Conservation (phyloP, 2,329 filamentous ascomycete species). For the Leptoxyphium fumago region DNA sequence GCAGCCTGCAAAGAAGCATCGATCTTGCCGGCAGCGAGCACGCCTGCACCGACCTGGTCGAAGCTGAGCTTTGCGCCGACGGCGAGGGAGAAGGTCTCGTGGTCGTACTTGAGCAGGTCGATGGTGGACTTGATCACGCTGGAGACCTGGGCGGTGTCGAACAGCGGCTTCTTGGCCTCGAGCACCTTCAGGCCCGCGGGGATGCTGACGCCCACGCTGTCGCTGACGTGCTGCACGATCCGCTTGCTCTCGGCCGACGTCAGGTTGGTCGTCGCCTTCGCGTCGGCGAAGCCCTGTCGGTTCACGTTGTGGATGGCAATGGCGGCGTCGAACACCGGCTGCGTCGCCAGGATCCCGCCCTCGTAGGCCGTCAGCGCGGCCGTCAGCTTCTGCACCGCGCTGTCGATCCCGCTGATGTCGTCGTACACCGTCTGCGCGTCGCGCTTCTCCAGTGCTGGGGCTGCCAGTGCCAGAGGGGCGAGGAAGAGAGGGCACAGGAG, state of each 20-base stretch:
- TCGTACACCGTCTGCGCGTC: constrained; percentile 7
- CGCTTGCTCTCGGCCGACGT: constrained; percentile 9
- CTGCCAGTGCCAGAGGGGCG: constrained; percentile 7
- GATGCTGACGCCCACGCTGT: constrained; percentile 13
- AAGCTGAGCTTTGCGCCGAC: constrained; percentile 10
- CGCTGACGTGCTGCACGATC: constrained; percentile 11
- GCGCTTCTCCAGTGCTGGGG: constrained; percentile 3
- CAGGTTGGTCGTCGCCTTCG: constrained; percentile 9
- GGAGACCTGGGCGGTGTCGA: constrained; percentile 11
- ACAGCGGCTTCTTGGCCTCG: constrained; percentile 12
- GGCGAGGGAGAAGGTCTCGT: constrained; percentile 12
- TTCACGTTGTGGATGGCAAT: constrained; percentile 12
- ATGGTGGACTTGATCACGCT: constrained; percentile 12
- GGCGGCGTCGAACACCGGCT: constrained; percentile 9
- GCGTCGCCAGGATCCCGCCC: constrained; percentile 9
- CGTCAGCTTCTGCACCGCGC: constrained; percentile 10
- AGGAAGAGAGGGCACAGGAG: constrained; percentile 5
- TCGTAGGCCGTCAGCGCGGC: constrained; percentile 10
- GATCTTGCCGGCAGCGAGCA: constrained; percentile 9
- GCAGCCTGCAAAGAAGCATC: constrained; percentile 4
- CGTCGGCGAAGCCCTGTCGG: constrained; percentile 11
- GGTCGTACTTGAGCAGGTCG: constrained; percentile 12
- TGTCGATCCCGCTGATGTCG: constrained; percentile 14
- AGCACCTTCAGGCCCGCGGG: constrained; percentile 7
- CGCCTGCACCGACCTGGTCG: constrained; percentile 7